These are phyloP conservation scores for Cordyceps farinosa DNA, from an alignment of 2,329 filamentous ascomycete genomes.

Conservation along the genomic window DNA sequence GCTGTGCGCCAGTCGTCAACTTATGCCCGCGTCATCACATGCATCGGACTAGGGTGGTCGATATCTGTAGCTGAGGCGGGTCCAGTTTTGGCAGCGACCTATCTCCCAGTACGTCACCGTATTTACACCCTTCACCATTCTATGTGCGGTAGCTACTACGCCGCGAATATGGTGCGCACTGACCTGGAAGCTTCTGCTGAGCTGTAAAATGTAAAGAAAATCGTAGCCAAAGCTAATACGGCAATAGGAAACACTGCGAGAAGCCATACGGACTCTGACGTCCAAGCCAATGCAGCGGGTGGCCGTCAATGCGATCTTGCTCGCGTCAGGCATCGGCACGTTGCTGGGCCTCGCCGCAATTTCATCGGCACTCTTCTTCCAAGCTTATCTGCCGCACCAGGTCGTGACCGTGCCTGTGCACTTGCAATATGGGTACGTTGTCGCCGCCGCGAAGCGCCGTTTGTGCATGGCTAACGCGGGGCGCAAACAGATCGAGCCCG, in stretches of 20 bases:
- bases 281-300: constrained; percentile 50
- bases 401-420: constrained; percentile 50
- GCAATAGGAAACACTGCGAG: constrained; percentile 32
- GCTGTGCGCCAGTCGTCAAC: neutral
- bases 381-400: constrained; percentile 54
- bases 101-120: neutral
- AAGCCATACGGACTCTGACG: constrained; percentile 39
- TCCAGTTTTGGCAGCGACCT: neutral
- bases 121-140: neutral
- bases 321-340: constrained; percentile 39
- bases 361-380: constrained; percentile 52
- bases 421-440: constrained; percentile 55
- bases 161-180: constrained; percentile 8
- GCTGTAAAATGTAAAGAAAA: neutral
- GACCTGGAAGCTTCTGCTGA: neutral
- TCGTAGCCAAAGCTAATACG: neutral
- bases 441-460: neutral
- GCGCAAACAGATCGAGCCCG: constrained; percentile 38
- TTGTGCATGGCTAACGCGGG: neutral
- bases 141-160: neutral
- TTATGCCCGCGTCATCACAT: constrained; percentile 8
- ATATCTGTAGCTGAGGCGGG: neutral
- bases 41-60: neutral
- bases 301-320: constrained; percentile 45
- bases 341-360: constrained; percentile 47